Conservation (phyloP, 192 early-diverging fungal genomes). For the Oehlia diaphana region DNA sequence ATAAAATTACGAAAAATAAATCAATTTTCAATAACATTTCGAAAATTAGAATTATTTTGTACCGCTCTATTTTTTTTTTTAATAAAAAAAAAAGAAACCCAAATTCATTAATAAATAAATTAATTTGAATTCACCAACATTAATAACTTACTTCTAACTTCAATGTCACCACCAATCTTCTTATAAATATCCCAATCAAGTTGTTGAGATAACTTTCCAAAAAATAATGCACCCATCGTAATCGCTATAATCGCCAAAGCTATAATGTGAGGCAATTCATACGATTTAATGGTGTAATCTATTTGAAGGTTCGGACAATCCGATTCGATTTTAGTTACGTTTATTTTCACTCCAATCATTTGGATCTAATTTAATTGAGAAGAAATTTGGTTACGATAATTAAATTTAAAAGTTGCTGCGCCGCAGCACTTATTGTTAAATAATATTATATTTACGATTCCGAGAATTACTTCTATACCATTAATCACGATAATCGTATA, state of each 20-base stretch:
- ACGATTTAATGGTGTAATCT: neutral
- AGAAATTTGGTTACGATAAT: neutral
- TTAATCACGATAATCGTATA: neutral
- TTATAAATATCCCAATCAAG: neutral
- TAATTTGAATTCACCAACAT: no score
- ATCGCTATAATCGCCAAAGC: neutral
- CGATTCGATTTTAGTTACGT: neutral
- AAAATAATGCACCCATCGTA: neutral
- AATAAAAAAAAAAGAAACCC: neutral
- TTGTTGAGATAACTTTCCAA: neutral
- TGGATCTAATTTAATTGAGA: neutral
- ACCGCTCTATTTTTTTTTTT: neutral
- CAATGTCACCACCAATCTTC: neutral
- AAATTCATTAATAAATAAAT: neutral
- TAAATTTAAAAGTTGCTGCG: neutral
- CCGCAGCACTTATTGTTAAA: no score
- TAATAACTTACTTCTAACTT: neutral
- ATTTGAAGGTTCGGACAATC: neutral
- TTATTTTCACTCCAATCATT: neutral
- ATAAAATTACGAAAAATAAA: neutral
- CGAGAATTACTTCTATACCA: neutral
- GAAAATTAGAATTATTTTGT: neutral
- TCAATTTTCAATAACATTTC: neutral
- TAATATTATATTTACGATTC: neutral
- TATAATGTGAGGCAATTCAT: neutral